Conservation (phyloP, 176 grass and related monocot species). For the Elaeis guineensis region DNA sequence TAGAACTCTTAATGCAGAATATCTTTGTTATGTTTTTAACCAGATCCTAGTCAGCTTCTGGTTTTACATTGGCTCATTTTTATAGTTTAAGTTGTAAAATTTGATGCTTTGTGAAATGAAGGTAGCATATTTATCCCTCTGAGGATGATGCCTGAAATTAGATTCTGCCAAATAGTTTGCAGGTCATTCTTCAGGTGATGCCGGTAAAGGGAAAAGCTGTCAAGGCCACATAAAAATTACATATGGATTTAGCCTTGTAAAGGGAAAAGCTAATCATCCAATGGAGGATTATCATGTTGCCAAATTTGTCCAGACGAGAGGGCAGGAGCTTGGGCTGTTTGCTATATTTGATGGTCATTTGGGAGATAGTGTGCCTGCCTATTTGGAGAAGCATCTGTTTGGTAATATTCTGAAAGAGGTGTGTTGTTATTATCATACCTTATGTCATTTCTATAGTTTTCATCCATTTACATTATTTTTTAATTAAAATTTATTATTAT, state of each 20-base stretch:
- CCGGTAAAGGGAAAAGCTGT: constrained; percentile 50
- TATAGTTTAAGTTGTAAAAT: no score
- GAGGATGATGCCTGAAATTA: no score
- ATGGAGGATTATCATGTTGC: constrained; percentile 82
- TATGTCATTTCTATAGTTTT: background rate
- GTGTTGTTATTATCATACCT: background rate
- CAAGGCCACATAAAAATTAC: constrained; percentile 36
- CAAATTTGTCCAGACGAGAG: constrained; percentile 32
- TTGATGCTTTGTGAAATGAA: no score
- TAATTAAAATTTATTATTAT: no score
- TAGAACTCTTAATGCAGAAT: no score
- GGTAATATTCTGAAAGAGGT: constrained; percentile 60
- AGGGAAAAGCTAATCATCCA: constrained; percentile 59
- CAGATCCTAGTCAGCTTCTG: no score
- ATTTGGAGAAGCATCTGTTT: constrained; percentile 66
- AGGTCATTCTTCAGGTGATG: constrained; percentile 27
- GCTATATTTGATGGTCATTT: constrained; percentile 77
- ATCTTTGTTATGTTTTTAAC: no score
- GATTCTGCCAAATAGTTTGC: constrained; percentile 16
- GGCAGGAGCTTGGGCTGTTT: constrained; percentile 54
- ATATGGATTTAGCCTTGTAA: constrained; percentile 57
- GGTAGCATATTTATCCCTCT: no score
- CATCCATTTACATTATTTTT: no score
- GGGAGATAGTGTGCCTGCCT: constrained; percentile 49
- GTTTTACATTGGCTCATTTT: no score